Conservation (phyloP, 2,329 filamentous ascomycete genomes). For the Rutstroemia sp. region DNA sequence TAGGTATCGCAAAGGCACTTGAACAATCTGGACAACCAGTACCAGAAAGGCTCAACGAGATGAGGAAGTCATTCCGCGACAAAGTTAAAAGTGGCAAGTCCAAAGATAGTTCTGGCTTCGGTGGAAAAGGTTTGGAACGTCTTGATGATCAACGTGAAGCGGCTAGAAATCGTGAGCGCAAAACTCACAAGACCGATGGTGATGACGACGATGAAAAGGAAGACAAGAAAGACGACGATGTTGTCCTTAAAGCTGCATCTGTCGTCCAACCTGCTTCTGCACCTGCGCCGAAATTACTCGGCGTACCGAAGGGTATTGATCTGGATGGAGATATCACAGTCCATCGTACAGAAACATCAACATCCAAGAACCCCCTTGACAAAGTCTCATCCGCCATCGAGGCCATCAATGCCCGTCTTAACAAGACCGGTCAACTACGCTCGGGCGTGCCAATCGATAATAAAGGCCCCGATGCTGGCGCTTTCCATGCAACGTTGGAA, state of each 20-base stretch:
- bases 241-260: conserved; percentile 60
- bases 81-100: conserved; percentile 91
- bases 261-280: conserved; percentile 53
- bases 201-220: conserved; percentile 73
- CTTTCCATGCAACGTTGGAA: conserved; percentile 92
- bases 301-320: conserved; percentile 49
- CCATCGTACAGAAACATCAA: conserved; percentile 56
- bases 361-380: conserved; percentile 63
- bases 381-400: conserved; percentile 86
- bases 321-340: conserved; percentile 66
- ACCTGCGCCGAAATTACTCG: conserved; percentile 30
- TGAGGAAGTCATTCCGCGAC: conserved; percentile 69
- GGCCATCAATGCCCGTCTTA: conserved; percentile 84
- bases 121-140: conserved; percentile 86
- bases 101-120: conserved; percentile 84
- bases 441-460: conserved; percentile 95
- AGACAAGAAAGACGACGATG: conserved; percentile 63
- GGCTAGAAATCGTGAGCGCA: conserved; percentile 76
- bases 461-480: conserved; percentile 93
- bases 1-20: conserved; percentile 78
- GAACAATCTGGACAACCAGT: conserved; percentile 83
- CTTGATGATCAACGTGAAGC: conserved; percentile 88
- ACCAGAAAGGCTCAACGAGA: conserved; percentile 59
- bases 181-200: conserved; percentile 81
- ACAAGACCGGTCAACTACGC: conserved; percentile 80